These are phyloP conservation scores for Rosa multiflora DNA, from an alignment of 306 rosid genomes.

Conservation along the genomic window DNA sequence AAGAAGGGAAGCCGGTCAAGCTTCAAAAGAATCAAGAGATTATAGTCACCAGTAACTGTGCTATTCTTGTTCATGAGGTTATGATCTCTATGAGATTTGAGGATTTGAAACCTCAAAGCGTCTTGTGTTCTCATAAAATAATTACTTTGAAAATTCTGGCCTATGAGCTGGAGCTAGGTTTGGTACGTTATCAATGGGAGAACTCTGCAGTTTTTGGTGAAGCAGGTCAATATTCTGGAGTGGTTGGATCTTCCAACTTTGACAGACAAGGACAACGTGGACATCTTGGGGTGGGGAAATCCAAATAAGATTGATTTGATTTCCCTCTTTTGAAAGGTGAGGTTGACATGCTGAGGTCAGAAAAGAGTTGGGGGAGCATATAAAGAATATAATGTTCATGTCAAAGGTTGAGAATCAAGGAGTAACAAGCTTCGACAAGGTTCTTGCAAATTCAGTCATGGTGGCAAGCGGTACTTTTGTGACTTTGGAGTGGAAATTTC, in stretches of 20 bases:
- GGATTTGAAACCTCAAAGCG: too few relatives aligned
- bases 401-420: conserved; percentile 49
- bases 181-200: conserved; percentile 73
- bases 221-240: conserved; percentile 90
- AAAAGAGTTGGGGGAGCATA: conserved; percentile 59
- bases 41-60: conserved; percentile 75
- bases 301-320: conserved; percentile 83
- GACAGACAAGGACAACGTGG: conserved; percentile 81
- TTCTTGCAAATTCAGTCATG: conserved; percentile 40
- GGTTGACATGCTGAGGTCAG: conserved; percentile 84
- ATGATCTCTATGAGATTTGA: conserved; percentile 74
- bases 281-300: conserved; percentile 69
- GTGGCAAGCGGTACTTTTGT: conserved; percentile 26
- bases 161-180: conserved; percentile 54
- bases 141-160: conserved; percentile 64
- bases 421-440: conserved; percentile 31
- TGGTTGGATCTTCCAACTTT: conserved; percentile 83
- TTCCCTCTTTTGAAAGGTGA: conserved; percentile 82
- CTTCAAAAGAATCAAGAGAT: conserved; percentile 35
- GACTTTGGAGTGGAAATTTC: conserved; percentile 47
- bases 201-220: conserved; percentile 79
- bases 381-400: conserved; percentile 79
- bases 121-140: conserved; percentile 70
- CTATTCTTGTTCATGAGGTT: conserved; percentile 61
- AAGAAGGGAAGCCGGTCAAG: not conserved